phyloP scores from a whole-genome alignment of 805 yeast genomes.

The Metschnikowia santaceciliae region DNA sequence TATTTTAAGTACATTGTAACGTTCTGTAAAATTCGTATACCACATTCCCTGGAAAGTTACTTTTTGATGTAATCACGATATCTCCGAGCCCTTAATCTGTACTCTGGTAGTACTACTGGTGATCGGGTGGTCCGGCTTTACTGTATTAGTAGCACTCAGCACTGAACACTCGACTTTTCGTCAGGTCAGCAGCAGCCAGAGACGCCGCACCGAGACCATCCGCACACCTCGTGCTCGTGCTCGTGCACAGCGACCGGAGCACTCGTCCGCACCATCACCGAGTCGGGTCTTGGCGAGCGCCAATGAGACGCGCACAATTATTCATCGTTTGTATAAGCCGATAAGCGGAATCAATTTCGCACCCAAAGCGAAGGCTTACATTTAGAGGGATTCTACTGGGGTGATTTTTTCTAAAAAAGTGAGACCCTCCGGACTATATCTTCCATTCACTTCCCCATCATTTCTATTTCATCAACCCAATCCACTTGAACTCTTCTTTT shows the following conservation, averaged over 20 bases:
- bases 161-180: too few species aligned
- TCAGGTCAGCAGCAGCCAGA: too few species aligned
- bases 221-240: background rate
- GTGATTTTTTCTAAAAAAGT: background rate
- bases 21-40: too few species aligned
- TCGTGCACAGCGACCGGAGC: background rate
- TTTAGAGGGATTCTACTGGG: background rate
- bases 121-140: too few species aligned
- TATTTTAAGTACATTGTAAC: too few species aligned
- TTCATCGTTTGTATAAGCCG: constrained; percentile 15
- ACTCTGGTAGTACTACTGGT: too few species aligned
- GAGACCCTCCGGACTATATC: background rate
- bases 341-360: constrained; percentile 15
- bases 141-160: too few species aligned
- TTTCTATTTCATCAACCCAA: background rate
- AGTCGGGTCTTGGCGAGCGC: constrained; percentile 9
- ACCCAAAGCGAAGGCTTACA: constrained; percentile 11
- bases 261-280: constrained; percentile 8
- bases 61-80: too few species aligned
- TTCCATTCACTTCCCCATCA: background rate
- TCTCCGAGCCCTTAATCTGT: too few species aligned
- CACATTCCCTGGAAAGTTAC: too few species aligned
- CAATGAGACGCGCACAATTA: constrained; percentile 15
- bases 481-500: background rate
- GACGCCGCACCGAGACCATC: background rate